Base-by-base conservation (phyloP, 768 basidiomycete genomes). In the Cytidiella melzeri region DNA sequence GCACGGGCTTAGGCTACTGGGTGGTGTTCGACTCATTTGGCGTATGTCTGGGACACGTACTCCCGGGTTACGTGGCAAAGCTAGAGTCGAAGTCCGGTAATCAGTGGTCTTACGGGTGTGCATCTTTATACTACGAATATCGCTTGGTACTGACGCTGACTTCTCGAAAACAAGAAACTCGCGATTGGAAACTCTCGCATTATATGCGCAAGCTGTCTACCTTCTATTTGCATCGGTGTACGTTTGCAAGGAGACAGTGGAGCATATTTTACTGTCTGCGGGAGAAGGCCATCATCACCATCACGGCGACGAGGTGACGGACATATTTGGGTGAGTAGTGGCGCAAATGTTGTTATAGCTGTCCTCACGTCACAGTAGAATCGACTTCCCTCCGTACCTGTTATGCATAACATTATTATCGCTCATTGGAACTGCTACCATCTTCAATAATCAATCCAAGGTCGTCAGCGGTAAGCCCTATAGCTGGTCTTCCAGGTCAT, bases 171-270 rank as follows among this genome's bases (percentile, higher is more conserved):
- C 19, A 50, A 88, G 87, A 48, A 79, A 79, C 51, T 77, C 78
- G 3, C 81, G 89, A 1, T 59, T 84, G 34, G 80, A 81, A 57
- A 86, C 85, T 0, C 77, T 87, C 3, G 62, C 83, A 47, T 71
- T 90, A 64, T 99, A 98, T 58, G 82, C 91, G 1, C 95, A 97
- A 60, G 81, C 83, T 9, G 88, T 99, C 11, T 98, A 96, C 66
- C 73, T 99, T 48, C 82, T 95, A 72, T 99, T 98, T 63, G 81
- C 92, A 0, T 83, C 91, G 0, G 86, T 97, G 2, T 99, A 98
- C 68, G 87, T 98, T 15, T 93, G 92, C 60, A 98, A 99, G 62
- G 96, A 99, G 73, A 88, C 93, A 0, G 74, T 98, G 3, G 95
- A 99, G 67, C 93, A 95, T 67, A 66, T 96, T 36, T 64, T 99